phyloP scores from a whole-genome alignment of 1,284 basidiomycete species.

The Trichosporon ovoides region DNA sequence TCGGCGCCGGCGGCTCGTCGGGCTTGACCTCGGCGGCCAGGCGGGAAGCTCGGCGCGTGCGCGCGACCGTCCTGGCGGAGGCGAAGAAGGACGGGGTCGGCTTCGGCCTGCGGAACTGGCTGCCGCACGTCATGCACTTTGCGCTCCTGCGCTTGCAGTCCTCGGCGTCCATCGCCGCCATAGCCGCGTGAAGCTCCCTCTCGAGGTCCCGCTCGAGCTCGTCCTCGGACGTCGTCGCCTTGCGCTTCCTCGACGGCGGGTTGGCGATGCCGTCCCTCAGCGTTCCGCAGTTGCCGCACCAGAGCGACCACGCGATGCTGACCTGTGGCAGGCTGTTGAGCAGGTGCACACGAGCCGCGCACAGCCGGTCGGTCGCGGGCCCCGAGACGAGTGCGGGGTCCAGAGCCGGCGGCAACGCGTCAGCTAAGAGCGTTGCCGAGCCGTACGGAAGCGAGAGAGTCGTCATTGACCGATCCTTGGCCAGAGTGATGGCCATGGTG shows the following conservation, averaged over 20 bases:
- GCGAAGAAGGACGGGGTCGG: slow-evolving; percentile 10
- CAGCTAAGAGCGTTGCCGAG: background rate
- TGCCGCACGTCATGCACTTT: slow-evolving; percentile 11
- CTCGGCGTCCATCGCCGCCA: slow-evolving; percentile 1
- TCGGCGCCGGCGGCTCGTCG: slow-evolving; percentile 2
- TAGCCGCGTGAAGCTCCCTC: background rate
- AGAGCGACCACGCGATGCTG: slow-evolving; percentile 33
- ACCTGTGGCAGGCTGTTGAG: slow-evolving; percentile 11
- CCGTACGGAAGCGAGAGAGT: slow-evolving; percentile 1
- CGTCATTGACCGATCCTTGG: slow-evolving; percentile 1
- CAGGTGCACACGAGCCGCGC: slow-evolving; percentile 17
- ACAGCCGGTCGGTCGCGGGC: slow-evolving; percentile 11
- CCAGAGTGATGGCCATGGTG: slow-evolving; percentile 6
- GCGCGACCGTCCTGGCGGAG: slow-evolving; percentile 13
- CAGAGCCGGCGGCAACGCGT: slow-evolving; percentile 13
- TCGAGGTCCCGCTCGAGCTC: slow-evolving; percentile 14
- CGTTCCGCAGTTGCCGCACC: slow-evolving; percentile 26
- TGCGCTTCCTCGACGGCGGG: slow-evolving; percentile 3
- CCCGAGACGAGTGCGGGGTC: slow-evolving; percentile 11
- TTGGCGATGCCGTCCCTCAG: slow-evolving; percentile 28
- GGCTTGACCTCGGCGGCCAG: slow-evolving; percentile 9
- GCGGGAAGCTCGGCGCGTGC: slow-evolving; percentile 14
- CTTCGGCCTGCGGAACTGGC: slow-evolving; percentile 9
- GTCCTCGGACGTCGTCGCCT: slow-evolving; percentile 4
- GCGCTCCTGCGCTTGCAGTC: slow-evolving; percentile 5